Conservation (phyloP, 2,329 filamentous ascomycete genomes). For the Sporothrix mexicana region DNA sequence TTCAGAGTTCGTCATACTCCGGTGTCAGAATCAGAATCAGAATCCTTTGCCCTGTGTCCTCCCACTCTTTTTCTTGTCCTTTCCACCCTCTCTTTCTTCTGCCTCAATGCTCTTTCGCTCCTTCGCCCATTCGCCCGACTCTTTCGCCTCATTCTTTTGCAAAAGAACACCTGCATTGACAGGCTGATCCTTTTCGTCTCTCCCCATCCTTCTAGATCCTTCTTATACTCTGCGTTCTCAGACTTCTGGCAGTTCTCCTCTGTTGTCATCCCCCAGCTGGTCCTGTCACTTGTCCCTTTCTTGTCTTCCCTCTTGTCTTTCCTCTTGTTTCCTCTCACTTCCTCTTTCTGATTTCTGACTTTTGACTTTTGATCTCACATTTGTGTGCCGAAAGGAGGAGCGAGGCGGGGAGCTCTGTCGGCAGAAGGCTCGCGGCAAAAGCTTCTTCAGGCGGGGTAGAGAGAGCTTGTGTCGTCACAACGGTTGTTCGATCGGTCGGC, state of each 20-base stretch:
- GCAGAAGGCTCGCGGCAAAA: neutral
- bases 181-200: neutral
- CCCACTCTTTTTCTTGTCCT: neutral
- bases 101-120: neutral
- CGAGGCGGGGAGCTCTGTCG: neutral
- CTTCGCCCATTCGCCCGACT: no score
- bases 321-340: neutral
- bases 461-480: neutral
- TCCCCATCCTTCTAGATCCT: constrained; percentile 2
- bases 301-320: neutral
- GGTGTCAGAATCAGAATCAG: neutral
- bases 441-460: constrained; percentile 6
- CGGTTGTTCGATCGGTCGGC: neutral
- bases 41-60: constrained; percentile 7
- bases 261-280: neutral
- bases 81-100: constrained; percentile 7
- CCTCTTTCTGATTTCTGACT: no score
- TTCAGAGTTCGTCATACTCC: neutral
- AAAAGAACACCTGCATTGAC: neutral
- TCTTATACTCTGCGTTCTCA: neutral
- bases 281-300: neutral
- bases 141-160: neutral
- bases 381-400: constrained; percentile 2
- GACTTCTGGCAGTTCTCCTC: neutral
- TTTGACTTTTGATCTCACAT: constrained; percentile 16